These are phyloP conservation scores for Nannizzia gypsea DNA, from an alignment of 2,329 filamentous ascomycete species.

Conservation along the genomic window DNA sequence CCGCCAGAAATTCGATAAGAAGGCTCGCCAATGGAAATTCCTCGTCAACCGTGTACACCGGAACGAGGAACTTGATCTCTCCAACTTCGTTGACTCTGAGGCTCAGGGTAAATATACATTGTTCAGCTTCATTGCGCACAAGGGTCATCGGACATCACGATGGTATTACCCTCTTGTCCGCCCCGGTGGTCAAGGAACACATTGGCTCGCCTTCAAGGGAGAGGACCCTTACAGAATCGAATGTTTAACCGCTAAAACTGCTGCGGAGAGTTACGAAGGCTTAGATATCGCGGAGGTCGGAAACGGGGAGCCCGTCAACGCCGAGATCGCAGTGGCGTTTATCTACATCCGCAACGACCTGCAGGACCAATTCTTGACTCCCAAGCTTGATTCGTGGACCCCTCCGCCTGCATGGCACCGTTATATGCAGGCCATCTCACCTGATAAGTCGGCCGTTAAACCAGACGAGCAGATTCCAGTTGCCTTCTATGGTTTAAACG, in stretches of 20 bases:
- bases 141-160: slow-evolving; percentile 46
- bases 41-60: slow-evolving; percentile 45
- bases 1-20: slow-evolving; percentile 45
- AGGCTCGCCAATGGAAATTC: slow-evolving; percentile 45
- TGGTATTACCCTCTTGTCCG: slow-evolving; percentile 50
- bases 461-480: not conserved
- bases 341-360: slow-evolving; percentile 46
- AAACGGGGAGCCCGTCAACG: slow-evolving; percentile 29
- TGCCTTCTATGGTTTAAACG: not conserved
- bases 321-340: slow-evolving; percentile 43
- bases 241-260: slow-evolving; percentile 46
- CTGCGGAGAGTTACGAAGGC: slow-evolving; percentile 42
- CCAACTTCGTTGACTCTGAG: slow-evolving; percentile 22
- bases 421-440: not conserved
- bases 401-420: not conserved
- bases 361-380: slow-evolving; percentile 30
- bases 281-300: slow-evolving; percentile 28
- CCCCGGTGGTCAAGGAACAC: slow-evolving; percentile 43
- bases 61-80: slow-evolving; percentile 43
- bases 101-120: slow-evolving; percentile 41
- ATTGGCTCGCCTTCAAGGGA: slow-evolving; percentile 50
- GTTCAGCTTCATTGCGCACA: slow-evolving; percentile 50
- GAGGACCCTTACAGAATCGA: slow-evolving; percentile 45
- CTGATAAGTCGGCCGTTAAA: not conserved
- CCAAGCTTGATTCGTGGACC: slow-evolving; percentile 14